Conservation (phyloP, 2,329 filamentous ascomycete species). For the Verticillium longisporum region DNA sequence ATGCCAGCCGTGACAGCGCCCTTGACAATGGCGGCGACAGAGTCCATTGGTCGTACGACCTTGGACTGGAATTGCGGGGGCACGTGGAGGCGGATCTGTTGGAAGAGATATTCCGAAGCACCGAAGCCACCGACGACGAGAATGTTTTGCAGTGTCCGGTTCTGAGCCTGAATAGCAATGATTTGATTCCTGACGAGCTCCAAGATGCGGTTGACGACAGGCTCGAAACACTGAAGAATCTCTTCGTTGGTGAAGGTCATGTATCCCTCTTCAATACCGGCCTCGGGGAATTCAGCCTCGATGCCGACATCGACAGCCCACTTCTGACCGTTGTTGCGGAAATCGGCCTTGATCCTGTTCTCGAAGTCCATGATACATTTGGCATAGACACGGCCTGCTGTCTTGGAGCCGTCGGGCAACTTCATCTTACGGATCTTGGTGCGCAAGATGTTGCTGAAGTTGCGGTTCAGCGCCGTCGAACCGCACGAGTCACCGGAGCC, state of each 20-base stretch:
- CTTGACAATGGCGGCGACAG: slow-evolving; percentile 96
- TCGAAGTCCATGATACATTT: slow-evolving; percentile 99
- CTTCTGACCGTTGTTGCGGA: slow-evolving; percentile 98
- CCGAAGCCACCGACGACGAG: slow-evolving; percentile 96
- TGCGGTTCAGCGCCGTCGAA: slow-evolving; percentile 95
- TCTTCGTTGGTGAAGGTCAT: slow-evolving; percentile 99
- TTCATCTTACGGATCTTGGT: slow-evolving; percentile 99
- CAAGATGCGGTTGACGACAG: slow-evolving; percentile 92
- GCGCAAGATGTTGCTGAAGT: slow-evolving; percentile 95
- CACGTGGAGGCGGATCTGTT: slow-evolving; percentile 98
- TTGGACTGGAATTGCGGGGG: slow-evolving; percentile 98
- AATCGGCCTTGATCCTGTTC: slow-evolving; percentile 98
- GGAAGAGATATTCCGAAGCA: slow-evolving; percentile 97
- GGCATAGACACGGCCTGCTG: slow-evolving; percentile 94
- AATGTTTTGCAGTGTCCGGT: slow-evolving; percentile 89
- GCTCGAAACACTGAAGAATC: slow-evolving; percentile 97
- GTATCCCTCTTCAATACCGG: slow-evolving; percentile 96
- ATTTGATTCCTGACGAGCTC: slow-evolving; percentile 97
- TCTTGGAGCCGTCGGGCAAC: slow-evolving; percentile 91
- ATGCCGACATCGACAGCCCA: slow-evolving; percentile 99
- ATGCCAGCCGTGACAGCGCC: slow-evolving; percentile 97
- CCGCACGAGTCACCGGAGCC: slow-evolving; percentile 97
- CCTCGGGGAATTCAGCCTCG: slow-evolving; percentile 95
- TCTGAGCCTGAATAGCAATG: slow-evolving; percentile 97
- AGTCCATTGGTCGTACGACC: slow-evolving; percentile 98